Percentiles rank a stretch among this genome's conserved stretches.
phyloP scores from a whole-genome alignment of 106 monocot species.

The Acanthochlamys bracteata region DNA sequence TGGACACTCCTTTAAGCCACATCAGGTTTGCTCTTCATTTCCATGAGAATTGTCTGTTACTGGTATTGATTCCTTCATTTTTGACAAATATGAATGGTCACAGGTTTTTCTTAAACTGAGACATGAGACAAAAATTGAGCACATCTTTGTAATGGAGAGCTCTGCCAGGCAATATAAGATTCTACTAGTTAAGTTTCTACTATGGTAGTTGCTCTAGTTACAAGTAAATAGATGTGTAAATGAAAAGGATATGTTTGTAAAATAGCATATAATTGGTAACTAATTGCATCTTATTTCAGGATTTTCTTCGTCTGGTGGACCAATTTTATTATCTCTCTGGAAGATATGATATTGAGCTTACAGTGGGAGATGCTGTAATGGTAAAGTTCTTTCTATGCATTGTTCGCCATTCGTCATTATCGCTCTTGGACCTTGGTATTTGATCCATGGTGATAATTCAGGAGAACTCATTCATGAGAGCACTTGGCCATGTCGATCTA shows the following conservation, averaged over 20 bases:
- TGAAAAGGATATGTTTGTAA: background rate
- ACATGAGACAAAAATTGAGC: conserved; percentile 84
- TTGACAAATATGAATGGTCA: conserved; percentile 10
- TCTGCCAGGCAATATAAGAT: conserved; percentile 63
- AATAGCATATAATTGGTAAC: background rate
- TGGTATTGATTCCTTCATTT: background rate
- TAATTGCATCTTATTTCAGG: conserved; percentile 28
- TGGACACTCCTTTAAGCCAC: conserved; percentile 73
- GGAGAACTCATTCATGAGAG: conserved; percentile 77
- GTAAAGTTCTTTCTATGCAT: conserved; percentile 25
- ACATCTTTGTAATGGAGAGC: conserved; percentile 68
- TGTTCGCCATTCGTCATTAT: background rate
- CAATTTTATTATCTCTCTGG: conserved; percentile 94
- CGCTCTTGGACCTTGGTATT: background rate
- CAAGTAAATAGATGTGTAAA: background rate
- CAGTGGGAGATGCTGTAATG: conserved; percentile 87
- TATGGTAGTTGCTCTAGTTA: background rate
- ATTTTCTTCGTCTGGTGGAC: conserved; percentile 90
- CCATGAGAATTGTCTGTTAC: background rate
- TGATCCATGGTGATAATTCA: conserved; percentile 15
- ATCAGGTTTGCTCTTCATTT: conserved; percentile 52
- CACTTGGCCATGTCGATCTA: conserved; percentile 68
- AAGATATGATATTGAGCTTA: conserved; percentile 79
- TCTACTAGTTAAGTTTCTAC: conserved; percentile 45
- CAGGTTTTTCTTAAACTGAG: conserved; percentile 79